Evolutionary conservation across 805 yeast species (phyloP), one percentile per base, ranked within the genome.

Genomic region (Yamadazyma tumulicola): DNA sequence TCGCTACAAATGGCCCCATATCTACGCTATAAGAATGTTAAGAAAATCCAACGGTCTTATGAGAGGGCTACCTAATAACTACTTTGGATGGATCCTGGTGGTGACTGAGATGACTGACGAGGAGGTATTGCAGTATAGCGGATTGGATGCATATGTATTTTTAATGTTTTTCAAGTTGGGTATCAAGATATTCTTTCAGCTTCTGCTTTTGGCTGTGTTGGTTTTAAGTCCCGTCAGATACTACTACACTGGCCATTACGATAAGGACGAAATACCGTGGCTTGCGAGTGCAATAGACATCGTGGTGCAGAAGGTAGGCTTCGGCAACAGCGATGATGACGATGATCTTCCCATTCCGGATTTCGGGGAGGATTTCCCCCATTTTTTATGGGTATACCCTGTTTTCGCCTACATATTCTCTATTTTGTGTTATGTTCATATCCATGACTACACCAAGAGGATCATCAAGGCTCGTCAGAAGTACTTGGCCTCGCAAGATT

Each of bases 41-140:
- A 51, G 81, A 39, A 64, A 67, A 46, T 52, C 56, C 32, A 60
- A 62, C 48, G 46, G 50, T 29, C 48, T 45, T 15, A 57, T 74
- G 20, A 64, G 64, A 37, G 58, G 58, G 20, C 57, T 76, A 13
- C 81, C 82, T 11, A 43, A 61, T 18, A 57, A 49, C 22, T 55
- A 81, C 12, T 81, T 88, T 49, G 87, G 88, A 2, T 43, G 47
- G 47, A 35, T 43, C 12, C 24, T 19, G 14, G 34, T 37, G 7
- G 60, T 91, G 8, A 74, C 74, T 50, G 54, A 56, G 8, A 79
- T 89, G 14, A 64, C 75, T 15, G 97, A 93, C 46, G 73, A 75
- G 10, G 89, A 88, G 35, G 74, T 91, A 3, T 67, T 91, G 33
- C 86, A 84, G 42, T 81, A 79, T 49, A 95, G 96, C 1, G 98